Percentiles rank a stretch among this genome's conserved stretches.
These are phyloP conservation scores for Naganishia randhawae DNA, from an alignment of 768 basidiomycete species.

Conservation along the genomic window DNA sequence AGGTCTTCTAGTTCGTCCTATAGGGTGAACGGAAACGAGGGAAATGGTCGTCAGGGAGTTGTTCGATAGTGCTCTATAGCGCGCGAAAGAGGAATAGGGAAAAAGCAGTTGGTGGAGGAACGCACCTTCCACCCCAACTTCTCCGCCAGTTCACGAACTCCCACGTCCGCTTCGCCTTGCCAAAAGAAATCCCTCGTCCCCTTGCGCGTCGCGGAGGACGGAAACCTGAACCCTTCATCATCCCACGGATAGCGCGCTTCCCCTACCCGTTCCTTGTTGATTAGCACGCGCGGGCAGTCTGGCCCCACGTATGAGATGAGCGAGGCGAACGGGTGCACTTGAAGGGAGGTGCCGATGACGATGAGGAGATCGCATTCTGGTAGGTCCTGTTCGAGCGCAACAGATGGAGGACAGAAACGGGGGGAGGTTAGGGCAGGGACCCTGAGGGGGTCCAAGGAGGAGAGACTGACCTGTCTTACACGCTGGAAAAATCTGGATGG, in stretches of 20 bases:
- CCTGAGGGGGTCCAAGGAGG: not conserved
- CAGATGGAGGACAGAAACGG: not conserved
- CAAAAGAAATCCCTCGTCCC: slow-evolving; percentile 34
- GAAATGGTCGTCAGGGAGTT: not conserved
- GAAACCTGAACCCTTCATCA: slow-evolving; percentile 67
- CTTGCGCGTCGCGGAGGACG: no score
- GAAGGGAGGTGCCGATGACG: slow-evolving; percentile 82
- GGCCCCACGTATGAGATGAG: slow-evolving; percentile 61
- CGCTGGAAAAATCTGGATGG: slow-evolving; percentile 65
- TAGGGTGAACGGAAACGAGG: no score
- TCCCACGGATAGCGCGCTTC: slow-evolving; percentile 55
- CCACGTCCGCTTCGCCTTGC: slow-evolving; percentile 55
- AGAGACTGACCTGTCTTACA: slow-evolving; percentile 49
- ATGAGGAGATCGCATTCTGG: slow-evolving; percentile 76
- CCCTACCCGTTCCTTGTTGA: slow-evolving; percentile 81
- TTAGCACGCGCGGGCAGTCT: slow-evolving; percentile 72
- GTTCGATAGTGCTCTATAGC: not conserved
- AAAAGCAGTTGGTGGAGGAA: not conserved
- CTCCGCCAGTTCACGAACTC: slow-evolving; percentile 61
- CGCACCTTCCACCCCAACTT: slow-evolving; percentile 64
- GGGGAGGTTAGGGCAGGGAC: not conserved
- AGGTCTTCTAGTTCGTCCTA: slow-evolving; percentile 34
- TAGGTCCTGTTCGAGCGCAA: slow-evolving; percentile 50
- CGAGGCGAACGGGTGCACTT: slow-evolving; percentile 72
- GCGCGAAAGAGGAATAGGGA: not conserved